Conservation (phyloP, 1,284 basidiomycete genomes). For the Ganoderma leucocontextum region DNA sequence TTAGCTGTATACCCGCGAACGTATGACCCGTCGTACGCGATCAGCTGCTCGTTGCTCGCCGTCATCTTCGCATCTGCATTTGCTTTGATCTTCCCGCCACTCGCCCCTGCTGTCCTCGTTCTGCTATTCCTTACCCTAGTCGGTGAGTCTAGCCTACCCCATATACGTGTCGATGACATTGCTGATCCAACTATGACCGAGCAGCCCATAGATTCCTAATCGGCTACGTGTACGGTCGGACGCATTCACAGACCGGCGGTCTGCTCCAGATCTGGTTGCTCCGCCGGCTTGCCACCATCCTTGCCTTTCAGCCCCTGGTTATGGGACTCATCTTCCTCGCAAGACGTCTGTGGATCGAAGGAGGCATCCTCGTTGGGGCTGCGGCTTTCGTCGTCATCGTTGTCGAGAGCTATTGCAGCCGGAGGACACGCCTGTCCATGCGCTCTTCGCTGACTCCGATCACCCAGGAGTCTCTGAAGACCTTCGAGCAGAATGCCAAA, state of each 20-base stretch:
- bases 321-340: conserved; percentile 77
- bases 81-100: conserved; percentile 77
- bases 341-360: conserved; percentile 74
- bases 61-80: conserved; percentile 78
- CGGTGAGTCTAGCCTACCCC: conserved; percentile 50
- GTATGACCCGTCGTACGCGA: conserved; percentile 73
- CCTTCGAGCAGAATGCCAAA: conserved; percentile 56
- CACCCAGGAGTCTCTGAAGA: conserved; percentile 63
- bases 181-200: not conserved
- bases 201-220: conserved; percentile 78
- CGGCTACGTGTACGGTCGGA: conserved; percentile 77
- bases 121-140: conserved; percentile 74
- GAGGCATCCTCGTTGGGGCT: conserved; percentile 64
- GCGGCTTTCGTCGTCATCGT: conserved; percentile 62
- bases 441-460: conserved; percentile 59
- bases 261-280: conserved; percentile 78
- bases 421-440: conserved; percentile 58
- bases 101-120: conserved; percentile 74
- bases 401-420: conserved; percentile 63
- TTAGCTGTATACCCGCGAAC: conserved; percentile 76
- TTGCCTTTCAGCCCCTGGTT: conserved; percentile 76
- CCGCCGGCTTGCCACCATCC: conserved; percentile 69
- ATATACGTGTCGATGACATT: too few relatives aligned
- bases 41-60: conserved; percentile 70
- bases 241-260: conserved; percentile 76